Evolutionary conservation across 352 stramenopile species (phyloP).

Genomic region (Globisporangium uncinulatum): DNA sequence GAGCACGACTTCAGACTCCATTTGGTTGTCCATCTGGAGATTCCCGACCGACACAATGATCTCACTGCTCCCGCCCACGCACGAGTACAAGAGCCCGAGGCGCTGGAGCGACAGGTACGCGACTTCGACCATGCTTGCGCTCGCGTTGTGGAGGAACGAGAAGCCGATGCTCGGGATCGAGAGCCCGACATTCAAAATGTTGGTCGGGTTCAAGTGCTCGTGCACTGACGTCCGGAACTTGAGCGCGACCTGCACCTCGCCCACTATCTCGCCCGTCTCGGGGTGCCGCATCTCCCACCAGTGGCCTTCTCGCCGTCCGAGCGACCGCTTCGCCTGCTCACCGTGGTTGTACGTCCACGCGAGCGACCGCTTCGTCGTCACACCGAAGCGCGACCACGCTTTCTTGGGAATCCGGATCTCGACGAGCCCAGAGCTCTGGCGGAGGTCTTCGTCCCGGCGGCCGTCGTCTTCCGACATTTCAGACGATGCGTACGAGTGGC

Average conservation of each 20-base stretch:
- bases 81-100: slow-evolving; percentile 69
- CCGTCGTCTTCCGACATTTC: slow-evolving; percentile 40
- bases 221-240: slow-evolving; percentile 71
- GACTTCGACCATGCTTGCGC: slow-evolving; percentile 82
- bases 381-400: slow-evolving; percentile 68
- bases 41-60: slow-evolving; percentile 80
- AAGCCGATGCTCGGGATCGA: slow-evolving; percentile 77
- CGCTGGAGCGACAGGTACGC: slow-evolving; percentile 83
- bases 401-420: slow-evolving; percentile 84
- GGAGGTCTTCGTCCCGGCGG: slow-evolving; percentile 20
- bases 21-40: slow-evolving; percentile 88
- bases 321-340: slow-evolving; percentile 58
- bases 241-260: slow-evolving; percentile 75
- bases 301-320: slow-evolving; percentile 68
- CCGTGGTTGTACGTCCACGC: slow-evolving; percentile 75
- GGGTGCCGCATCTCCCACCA: slow-evolving; percentile 84
- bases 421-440: slow-evolving; percentile 42
- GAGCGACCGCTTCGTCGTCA: slow-evolving; percentile 61
- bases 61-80: slow-evolving; percentile 73
- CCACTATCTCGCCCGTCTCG: slow-evolving; percentile 65
- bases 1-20: slow-evolving; percentile 81
- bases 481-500: slow-evolving; percentile 64
- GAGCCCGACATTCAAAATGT: slow-evolving; percentile 73
- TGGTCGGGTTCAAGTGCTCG: slow-evolving; percentile 42
- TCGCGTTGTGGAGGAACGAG: slow-evolving; percentile 82